Evolutionary conservation across 202 grass and related monocot species (phyloP).

Genomic region (Alloteropsis angusta): DNA sequence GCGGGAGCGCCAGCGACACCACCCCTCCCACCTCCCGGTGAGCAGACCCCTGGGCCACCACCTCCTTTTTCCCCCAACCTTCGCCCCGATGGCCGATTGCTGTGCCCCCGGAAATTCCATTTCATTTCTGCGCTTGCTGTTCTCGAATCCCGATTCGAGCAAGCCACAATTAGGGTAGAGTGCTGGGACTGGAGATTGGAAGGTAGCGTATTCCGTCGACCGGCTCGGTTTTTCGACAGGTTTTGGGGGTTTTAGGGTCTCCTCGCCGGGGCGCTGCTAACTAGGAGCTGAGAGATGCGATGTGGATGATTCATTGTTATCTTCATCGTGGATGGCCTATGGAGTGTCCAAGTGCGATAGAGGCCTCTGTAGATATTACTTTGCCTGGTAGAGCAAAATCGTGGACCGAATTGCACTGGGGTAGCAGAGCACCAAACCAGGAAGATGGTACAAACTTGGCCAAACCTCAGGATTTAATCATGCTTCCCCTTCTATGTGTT

Average conservation of each 20-base stretch:
- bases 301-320: not conserved
- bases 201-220: not conserved
- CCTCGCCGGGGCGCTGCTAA: not conserved
- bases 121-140: not conserved
- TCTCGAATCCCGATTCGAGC: not conserved
- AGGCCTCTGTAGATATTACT: not conserved
- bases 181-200: not conserved
- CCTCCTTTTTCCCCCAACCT: not conserved
- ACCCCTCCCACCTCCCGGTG: slow-evolving; percentile 47
- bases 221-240: not conserved
- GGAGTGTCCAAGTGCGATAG: not conserved
- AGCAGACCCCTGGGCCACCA: not conserved
- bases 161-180: not conserved
- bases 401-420: not conserved
- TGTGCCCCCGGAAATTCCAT: not conserved
- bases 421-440: not conserved
- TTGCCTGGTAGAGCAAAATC: not conserved
- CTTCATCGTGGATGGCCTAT: not conserved
- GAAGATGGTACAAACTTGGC: not conserved
- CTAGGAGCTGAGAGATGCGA: not conserved
- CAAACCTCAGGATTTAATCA: not conserved
- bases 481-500: not conserved
- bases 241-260: not conserved
- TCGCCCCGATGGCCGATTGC: not conserved
- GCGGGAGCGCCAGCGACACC: slow-evolving; percentile 36